Base-by-base conservation (phyloP, 2,329 filamentous ascomycete species). In the Diaporthe citrichinensis region DNA sequence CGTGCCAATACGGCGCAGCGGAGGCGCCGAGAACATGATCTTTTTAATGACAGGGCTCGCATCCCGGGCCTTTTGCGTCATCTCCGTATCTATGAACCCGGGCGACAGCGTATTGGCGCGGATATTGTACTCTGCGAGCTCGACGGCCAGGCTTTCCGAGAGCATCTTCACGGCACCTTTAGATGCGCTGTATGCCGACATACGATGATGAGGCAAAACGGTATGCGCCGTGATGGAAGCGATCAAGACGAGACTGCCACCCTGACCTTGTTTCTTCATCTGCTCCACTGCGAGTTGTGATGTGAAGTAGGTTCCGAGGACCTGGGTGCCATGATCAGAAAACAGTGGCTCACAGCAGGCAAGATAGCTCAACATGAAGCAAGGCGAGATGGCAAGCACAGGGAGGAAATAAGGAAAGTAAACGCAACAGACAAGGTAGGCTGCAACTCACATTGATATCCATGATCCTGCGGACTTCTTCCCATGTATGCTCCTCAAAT, bases 21-120 rank as follows among this genome's bases (percentile, higher is more conserved):
- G 55, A n/a, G 55, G 55, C 31, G 55, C 55, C 55, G 55, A 58
- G 55, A 57, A 57, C 53, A 57, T 57, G 53, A 34, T 57, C 9
- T 34, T 34, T 9, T 25, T 25, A 17, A 57, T 57, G 53, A 2
- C 5, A 3, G 25, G 25, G 9, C 17, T 34, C 6, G 15, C 14
- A 4, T 34, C 53, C 53, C 53, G 53, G 7, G 28, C 53, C 9
- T 20, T 4, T 23, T 12, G 31, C 5, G 53, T 57, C 53, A 57
- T 57, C 25, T 57, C 53, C 4, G 53, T 57, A 25, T 57, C 53
- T 31, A 57, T 57, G 14, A 57, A 57, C 5, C 53, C 53, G 31
- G 53, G 53, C 14, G 53, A 57, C 14, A 57, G 25, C 53, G 53
- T 57, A 14, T 57, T 57, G 15, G 15, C 15, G 28, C 53, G 53